Evolutionary conservation across 176 grass and related monocot genomes (phyloP), one percentile per base, ranked within the genome.

Genomic region (Triticum urartu): DNA sequence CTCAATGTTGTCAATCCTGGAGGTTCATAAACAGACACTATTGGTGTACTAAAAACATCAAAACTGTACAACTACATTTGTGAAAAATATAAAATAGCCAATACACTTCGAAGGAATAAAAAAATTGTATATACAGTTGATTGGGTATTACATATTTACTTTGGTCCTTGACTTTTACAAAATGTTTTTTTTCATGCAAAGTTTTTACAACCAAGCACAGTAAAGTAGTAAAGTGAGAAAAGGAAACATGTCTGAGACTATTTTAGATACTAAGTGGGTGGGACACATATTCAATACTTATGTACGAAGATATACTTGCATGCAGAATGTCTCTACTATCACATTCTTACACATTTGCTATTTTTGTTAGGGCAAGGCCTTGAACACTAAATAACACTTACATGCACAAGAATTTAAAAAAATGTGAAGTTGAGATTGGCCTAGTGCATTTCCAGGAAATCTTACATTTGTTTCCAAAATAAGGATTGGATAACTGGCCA

Each of bases 281-380:
- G 68, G 9, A 71, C 68, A 17, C 68, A 71, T 70, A 39, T 71
- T 71, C 68, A 71, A n/a, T n/a, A 35, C 68, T 39, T n/a, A 71
- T 71, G 68, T 39, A 71, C 4, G 20, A 18, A 36, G 2, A 5
- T 38, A 39, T 39, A 70, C 33, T 21, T 38, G 32, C 67, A 10
- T 70, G 34, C 67, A 70, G 67, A 5, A 39, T 70, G 36, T 70
- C 34, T 71, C 36, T 40, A 39, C 8, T 71, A 71, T 33, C 26
- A 67, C 33, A 67, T 13, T 32, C 26, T 14, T 67, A 67, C 28
- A 66, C 64, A 30, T 66, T 70, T 70, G 36, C 7, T 9, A 38
- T 38, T 70, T 70, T 38, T 70, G 17, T 17, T 70, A 70, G 67
- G 67, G 67, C 45, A 66, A 32, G 25, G 26, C 64, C 14, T 33